phyloP scores from a whole-genome alignment of 176 grass and related monocot genomes.

The Carex littledalei region DNA sequence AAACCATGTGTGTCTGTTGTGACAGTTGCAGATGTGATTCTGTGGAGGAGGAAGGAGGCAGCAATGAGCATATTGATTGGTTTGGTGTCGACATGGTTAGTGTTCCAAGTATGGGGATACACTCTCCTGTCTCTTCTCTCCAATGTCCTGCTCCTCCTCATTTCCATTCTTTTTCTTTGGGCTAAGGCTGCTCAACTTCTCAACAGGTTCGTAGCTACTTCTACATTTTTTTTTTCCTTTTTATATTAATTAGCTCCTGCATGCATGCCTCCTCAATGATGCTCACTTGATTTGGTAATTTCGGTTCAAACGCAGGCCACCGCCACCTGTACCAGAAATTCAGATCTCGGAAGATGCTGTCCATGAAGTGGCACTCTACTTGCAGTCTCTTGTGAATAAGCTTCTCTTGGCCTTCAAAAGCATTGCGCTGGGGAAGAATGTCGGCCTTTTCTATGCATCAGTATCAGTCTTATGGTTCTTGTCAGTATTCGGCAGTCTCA shows the following conservation, averaged over 20 bases:
- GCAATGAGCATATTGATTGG: constrained; percentile 36
- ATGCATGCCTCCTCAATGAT: not conserved
- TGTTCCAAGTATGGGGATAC: constrained; percentile 39
- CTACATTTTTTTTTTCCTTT: not conserved
- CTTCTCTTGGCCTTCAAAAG: constrained; percentile 33
- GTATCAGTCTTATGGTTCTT: constrained; percentile 44
- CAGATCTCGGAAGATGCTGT: constrained; percentile 39
- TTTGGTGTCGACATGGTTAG: constrained; percentile 39
- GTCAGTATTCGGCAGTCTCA: constrained; percentile 44
- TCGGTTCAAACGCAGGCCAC: constrained; percentile 31
- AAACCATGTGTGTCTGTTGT: not conserved
- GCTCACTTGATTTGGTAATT: not conserved
- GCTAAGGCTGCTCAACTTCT: constrained; percentile 50
- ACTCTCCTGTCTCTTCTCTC: constrained; percentile 40
- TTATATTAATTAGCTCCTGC: not conserved
- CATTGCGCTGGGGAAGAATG: constrained; percentile 47
- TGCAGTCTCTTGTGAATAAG: constrained; percentile 34
- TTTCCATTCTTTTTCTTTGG: constrained; percentile 58
- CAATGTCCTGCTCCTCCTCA: constrained; percentile 68
- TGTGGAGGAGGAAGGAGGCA: constrained; percentile 55
- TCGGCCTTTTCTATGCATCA: constrained; percentile 33
- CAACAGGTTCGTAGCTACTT: constrained; percentile 34
- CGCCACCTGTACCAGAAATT: constrained; percentile 47
- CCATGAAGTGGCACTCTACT: constrained; percentile 35
- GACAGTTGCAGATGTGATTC: constrained; percentile 58